Evolutionary conservation across 352 stramenopile genomes (phyloP).

Genomic region (Phytophthora quininea): DNA sequence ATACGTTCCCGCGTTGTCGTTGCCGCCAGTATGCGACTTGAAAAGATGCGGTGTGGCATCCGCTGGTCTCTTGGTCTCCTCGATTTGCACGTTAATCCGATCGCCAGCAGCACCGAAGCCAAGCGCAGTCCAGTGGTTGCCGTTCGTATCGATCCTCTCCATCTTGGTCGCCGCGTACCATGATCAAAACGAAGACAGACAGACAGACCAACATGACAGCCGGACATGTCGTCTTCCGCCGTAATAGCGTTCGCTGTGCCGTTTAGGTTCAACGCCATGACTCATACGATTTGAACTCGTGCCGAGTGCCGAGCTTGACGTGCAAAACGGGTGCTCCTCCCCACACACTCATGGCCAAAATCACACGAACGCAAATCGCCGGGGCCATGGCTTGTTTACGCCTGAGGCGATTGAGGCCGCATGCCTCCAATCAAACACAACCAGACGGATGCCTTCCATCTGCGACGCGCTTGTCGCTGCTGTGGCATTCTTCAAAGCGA

Average conservation of each 20-base stretch:
- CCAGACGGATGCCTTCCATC: constrained; percentile 21
- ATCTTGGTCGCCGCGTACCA: constrained; percentile 29
- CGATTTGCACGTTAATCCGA: too few species aligned
- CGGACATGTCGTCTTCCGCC: constrained; percentile 10
- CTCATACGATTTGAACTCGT: constrained; percentile 30
- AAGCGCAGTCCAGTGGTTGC: neutral
- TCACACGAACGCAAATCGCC: constrained; percentile 33
- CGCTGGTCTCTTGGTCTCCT: too few species aligned
- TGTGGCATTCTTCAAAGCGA: constrained; percentile 22
- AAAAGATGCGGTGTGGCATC: neutral
- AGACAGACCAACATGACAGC: constrained; percentile 11
- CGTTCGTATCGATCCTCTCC: constrained; percentile 3
- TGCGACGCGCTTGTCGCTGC: constrained; percentile 32
- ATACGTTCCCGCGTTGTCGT: too few species aligned
- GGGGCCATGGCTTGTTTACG: constrained; percentile 33
- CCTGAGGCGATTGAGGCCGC: constrained; percentile 33
- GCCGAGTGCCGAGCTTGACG: neutral
- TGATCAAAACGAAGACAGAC: constrained; percentile 7
- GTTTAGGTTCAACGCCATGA: constrained; percentile 32
- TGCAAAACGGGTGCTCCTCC: constrained; percentile 1
- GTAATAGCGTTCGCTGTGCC: neutral
- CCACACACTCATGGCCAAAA: constrained; percentile 19
- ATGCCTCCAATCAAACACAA: constrained; percentile 15
- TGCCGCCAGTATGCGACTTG: too few species aligned
- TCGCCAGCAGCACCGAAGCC: too few species aligned